phyloP scores from a whole-genome alignment of 768 basidiomycete species.

The Boletus subparvulus region DNA sequence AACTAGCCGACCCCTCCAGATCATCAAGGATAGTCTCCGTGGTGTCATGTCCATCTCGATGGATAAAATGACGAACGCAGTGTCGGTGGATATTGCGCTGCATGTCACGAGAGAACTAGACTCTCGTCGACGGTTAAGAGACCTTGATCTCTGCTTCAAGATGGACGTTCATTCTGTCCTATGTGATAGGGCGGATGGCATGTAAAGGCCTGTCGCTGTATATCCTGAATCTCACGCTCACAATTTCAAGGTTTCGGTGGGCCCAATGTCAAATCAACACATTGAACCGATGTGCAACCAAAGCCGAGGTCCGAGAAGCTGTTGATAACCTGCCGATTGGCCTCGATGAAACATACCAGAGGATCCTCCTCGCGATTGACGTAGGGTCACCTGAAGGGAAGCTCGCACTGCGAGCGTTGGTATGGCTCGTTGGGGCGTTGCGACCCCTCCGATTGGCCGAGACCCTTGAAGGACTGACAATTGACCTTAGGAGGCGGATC shows the following conservation, averaged over 20 bases:
- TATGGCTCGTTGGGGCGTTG: conserved; percentile 20
- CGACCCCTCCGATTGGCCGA: conserved; percentile 13
- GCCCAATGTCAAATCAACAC: conserved; percentile 22
- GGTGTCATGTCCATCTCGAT: conserved; percentile 11
- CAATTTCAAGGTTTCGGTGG: conserved; percentile 21
- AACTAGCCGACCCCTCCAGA: conserved; percentile 16
- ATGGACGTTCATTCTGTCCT: conserved; percentile 5
- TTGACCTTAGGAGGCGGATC: conserved; percentile 1
- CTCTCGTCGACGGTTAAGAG: conserved; percentile 6
- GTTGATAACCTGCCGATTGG: conserved; percentile 16
- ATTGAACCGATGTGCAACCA: conserved; percentile 8
- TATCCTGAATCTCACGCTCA: neutral
- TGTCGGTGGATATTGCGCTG: conserved; percentile 12
- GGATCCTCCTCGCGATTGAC: conserved; percentile 19
- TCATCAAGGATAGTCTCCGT: conserved; percentile 4
- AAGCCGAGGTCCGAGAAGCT: conserved; percentile 9
- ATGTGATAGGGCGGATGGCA: conserved; percentile 16
- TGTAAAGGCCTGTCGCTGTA: conserved; percentile 2
- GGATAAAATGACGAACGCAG: neutral
- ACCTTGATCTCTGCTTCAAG: conserved; percentile 6
- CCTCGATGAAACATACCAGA: conserved; percentile 22
- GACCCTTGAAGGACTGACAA: conserved; percentile 11
- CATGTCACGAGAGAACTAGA: conserved; percentile 15
- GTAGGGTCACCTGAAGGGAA: neutral
- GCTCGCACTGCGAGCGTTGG: conserved; percentile 9